These are phyloP conservation scores for Notholithocarpus densiflorus DNA, from an alignment of 306 rosid genomes.

Conservation along the genomic window DNA sequence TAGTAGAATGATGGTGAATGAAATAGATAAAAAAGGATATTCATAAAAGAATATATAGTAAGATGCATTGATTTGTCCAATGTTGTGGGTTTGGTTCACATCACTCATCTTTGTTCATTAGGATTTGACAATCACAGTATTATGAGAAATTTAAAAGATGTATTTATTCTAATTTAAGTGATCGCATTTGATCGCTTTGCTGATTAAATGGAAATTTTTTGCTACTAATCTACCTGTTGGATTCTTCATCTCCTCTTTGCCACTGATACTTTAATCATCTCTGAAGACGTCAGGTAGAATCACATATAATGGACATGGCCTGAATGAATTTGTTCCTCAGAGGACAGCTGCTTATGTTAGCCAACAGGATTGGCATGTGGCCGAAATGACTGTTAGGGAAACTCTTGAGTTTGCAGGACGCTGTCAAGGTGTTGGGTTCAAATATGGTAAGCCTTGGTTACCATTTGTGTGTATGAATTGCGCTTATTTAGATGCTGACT, in stretches of 20 bases:
- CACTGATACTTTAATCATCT: slow-evolving; percentile 15
- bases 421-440: slow-evolving; percentile 92
- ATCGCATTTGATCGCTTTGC: background rate
- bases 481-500: slow-evolving; percentile 19
- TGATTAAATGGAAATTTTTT: slow-evolving; percentile 3
- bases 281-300: slow-evolving; percentile 74
- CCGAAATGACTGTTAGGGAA: slow-evolving; percentile 96
- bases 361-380: slow-evolving; percentile 78
- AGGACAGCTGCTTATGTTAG: slow-evolving; percentile 89
- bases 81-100: background rate
- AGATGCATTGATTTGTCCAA: background rate
- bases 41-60: background rate
- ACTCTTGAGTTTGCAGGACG: slow-evolving; percentile 84
- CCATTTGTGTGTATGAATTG: background rate
- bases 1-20: background rate
- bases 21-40: background rate
- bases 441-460: slow-evolving; percentile 59
- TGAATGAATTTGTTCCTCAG: slow-evolving; percentile 91
- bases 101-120: background rate
- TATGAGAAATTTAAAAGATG: background rate
- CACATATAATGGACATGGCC: slow-evolving; percentile 78
- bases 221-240: slow-evolving; percentile 4
- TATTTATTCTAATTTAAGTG: background rate
- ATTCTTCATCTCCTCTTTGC: slow-evolving; percentile 6
- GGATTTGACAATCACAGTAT: background rate